Percentiles rank a stretch among this genome's conserved stretches.
Conservation (phyloP, 306 rosid genomes). For the Chamaecrista fasciculata region DNA sequence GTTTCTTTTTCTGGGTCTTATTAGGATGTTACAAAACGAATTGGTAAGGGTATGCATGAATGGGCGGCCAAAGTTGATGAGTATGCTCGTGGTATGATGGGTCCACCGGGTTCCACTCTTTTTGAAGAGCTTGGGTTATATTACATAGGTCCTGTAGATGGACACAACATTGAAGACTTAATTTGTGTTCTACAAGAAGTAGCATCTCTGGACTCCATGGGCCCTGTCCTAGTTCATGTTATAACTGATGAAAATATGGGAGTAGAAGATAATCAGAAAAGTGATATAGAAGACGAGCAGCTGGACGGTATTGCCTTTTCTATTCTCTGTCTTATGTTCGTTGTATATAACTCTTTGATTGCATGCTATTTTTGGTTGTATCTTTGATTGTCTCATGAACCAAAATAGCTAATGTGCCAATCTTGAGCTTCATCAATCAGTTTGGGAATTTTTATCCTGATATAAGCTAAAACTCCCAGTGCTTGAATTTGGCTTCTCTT, state of each 20-base stretch:
- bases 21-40: constrained; percentile 87
- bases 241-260: constrained; percentile 69
- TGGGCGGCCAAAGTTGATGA: constrained; percentile 97
- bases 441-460: too few relatives aligned
- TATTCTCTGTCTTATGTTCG: neutral
- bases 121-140: constrained; percentile 97
- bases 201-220: constrained; percentile 85
- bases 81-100: constrained; percentile 96
- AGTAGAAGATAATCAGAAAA: constrained; percentile 41
- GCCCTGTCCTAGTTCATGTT: constrained; percentile 93
- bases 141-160: constrained; percentile 95
- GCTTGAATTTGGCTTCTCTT: constrained; percentile 14
- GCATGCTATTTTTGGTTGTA: neutral
- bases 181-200: constrained; percentile 79
- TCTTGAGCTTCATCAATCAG: too few relatives aligned
- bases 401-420: too few relatives aligned
- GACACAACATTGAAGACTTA: constrained; percentile 82
- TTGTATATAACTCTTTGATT: too few relatives aligned
- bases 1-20: too few relatives aligned
- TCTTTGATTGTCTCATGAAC: too few relatives aligned
- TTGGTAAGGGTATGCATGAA: constrained; percentile 88
- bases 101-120: constrained; percentile 88
- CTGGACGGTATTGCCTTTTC: constrained; percentile 45
- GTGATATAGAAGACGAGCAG: constrained; percentile 30
- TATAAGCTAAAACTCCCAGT: constrained; percentile 16